Evolutionary conservation across 805 yeast species (phyloP).

Genomic region (Saccharomyces kudriavzevii): DNA sequence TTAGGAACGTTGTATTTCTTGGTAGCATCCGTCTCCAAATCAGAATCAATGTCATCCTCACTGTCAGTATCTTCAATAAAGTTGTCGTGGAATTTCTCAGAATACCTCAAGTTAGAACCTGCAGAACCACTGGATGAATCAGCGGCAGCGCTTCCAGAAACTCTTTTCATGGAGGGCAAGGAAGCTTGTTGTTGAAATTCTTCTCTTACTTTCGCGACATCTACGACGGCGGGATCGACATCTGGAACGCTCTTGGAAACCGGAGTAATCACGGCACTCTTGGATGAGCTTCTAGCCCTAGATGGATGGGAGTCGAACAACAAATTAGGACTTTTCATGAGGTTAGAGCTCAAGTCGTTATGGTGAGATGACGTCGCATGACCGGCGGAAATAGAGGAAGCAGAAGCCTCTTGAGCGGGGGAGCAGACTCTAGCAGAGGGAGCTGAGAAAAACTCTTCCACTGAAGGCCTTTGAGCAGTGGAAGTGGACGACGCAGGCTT

Average conservation of each 20-base stretch:
- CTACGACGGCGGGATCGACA: slow-evolving; percentile 22
- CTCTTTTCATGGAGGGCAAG: slow-evolving; percentile 30
- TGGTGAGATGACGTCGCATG: background rate
- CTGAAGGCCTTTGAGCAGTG: slow-evolving; percentile 30
- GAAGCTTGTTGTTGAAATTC: slow-evolving; percentile 20
- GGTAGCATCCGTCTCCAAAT: slow-evolving; percentile 16
- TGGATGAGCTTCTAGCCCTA: slow-evolving; percentile 5
- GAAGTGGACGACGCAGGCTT: slow-evolving; percentile 17
- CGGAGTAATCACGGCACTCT: slow-evolving; percentile 29
- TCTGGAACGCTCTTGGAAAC: slow-evolving; percentile 30
- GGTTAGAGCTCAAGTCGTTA: background rate
- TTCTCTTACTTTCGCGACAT: slow-evolving; percentile 25
- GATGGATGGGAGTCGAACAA: background rate
- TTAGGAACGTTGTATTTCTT: slow-evolving; percentile 31
- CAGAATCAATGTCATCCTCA: slow-evolving; percentile 13
- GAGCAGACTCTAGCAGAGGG: slow-evolving; percentile 1
- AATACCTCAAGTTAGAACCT: slow-evolving; percentile 13
- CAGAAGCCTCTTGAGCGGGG: background rate
- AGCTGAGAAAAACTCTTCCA: slow-evolving; percentile 44
- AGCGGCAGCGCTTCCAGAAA: slow-evolving; percentile 1
- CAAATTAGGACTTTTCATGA: background rate
- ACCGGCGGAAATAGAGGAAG: background rate
- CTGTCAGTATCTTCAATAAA: slow-evolving; percentile 7
- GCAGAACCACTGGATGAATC: slow-evolving; percentile 2
- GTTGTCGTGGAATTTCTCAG: slow-evolving; percentile 6